A percentile compares a stretch with the other conserved stretches of the same genome.
Evolutionary conservation across 768 basidiomycete genomes (phyloP).

Genomic region (Xanthoconium stramineum): DNA sequence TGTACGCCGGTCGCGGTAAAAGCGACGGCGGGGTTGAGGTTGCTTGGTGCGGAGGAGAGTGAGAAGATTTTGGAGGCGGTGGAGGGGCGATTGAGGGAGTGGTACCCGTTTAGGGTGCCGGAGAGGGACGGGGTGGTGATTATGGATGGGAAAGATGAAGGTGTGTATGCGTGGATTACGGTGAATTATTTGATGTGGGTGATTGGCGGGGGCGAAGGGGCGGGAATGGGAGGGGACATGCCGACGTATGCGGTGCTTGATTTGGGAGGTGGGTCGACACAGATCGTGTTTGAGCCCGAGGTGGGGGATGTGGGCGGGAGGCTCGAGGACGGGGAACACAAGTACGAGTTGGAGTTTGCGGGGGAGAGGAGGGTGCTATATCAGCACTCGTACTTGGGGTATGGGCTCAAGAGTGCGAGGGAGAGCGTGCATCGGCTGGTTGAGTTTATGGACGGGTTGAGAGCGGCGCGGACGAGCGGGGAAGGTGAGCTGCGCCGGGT

Average conservation of each 20-base stretch:
- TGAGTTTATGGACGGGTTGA: constrained; percentile 71
- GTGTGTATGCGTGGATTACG: constrained; percentile 98
- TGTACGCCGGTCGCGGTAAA: constrained; percentile 92
- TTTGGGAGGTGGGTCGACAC: constrained; percentile 94
- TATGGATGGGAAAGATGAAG: constrained; percentile 96
- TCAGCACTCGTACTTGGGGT: constrained; percentile 97
- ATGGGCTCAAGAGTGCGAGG: constrained; percentile 88
- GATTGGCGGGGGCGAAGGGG: too few species aligned
- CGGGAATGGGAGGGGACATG: constrained; percentile 42
- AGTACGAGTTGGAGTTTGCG: constrained; percentile 78
- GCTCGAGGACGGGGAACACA: constrained; percentile 84
- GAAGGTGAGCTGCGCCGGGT: constrained; percentile 8
- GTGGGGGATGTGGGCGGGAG: constrained; percentile 35
- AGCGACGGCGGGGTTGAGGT: constrained; percentile 84
- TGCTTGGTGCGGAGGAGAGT: constrained; percentile 62
- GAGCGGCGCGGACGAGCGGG: constrained; percentile 13
- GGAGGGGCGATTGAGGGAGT: constrained; percentile 47
- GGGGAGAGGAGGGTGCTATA: constrained; percentile 74
- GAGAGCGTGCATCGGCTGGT: constrained; percentile 84
- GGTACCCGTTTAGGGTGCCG: constrained; percentile 69
- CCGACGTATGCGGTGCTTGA: constrained; percentile 88
- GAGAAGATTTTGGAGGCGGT: constrained; percentile 76
- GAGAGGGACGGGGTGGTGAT: constrained; percentile 69
- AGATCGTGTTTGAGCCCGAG: constrained; percentile 92
- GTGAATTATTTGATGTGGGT: constrained; percentile 87